Evolutionary conservation across 2,329 filamentous ascomycete species (phyloP), one percentile per base, ranked within the genome.

Genomic region (Hypoxylon sp.): DNA sequence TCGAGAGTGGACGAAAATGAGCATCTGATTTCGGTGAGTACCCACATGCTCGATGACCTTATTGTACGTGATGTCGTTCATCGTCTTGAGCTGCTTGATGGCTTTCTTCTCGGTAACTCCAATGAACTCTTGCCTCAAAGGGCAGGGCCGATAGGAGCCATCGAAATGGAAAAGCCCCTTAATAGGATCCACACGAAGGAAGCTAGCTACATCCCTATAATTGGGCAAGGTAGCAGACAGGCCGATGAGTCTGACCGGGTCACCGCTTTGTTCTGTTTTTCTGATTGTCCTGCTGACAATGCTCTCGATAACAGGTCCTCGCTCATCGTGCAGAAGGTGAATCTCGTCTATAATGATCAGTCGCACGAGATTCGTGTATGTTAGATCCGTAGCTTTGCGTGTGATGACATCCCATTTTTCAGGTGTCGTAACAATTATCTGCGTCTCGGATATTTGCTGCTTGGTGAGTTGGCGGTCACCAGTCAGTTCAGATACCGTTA

Each of bases 341-440:
- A 99, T 98, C 80, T 99, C 96, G 74, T 99, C 96, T 65, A 99
- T 98, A 76, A 97, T 94, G 61, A 99, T 91, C 9, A 99, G 85
- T 38, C 95, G 91, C 24, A 99, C 96, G n/a, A 99, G 87, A 73
- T 96, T 97, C 14, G 94, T 99, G 79, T 99, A 99, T 73, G 93
- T 97, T 57, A 96, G 88, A 77, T 99, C 96, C 1, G 95, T 97
- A 5, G 95, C 94, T 80, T 99, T 99, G 80, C 96, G 89, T 4
- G 96, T 99, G 72, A 99, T 97, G 71, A 99, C 95, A 79, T 99
- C 96, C 92, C 93, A 99, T 81, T 99, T 99, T 80, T 99, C 96
- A 18, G 96, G 96, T 0, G 96, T 99, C 0, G 96, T 99, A 63
- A 99, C 94, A 72, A 99, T 99, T 72, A 99, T 90, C 78, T 99